Conservation (phyloP, 441 rosid species). For the Isatis lusitanica region DNA sequence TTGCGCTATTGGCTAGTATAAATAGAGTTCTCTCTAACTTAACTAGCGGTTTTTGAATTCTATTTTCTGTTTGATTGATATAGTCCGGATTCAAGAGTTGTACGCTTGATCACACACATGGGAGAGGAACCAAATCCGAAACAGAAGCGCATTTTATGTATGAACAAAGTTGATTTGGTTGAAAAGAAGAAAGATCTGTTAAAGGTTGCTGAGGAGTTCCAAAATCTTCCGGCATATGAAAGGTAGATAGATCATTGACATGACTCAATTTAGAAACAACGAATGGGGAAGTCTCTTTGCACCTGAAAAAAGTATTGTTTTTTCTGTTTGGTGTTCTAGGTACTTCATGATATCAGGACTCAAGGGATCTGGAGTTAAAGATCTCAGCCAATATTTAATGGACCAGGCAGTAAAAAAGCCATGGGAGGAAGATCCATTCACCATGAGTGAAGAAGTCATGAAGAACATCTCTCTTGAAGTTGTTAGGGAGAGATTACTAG, state of each 20-base stretch:
- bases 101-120: slow-evolving; percentile 64
- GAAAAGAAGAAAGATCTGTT: slow-evolving; percentile 79
- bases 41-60: neutral
- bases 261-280: neutral
- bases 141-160: slow-evolving; percentile 78
- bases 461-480: slow-evolving; percentile 87
- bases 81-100: slow-evolving; percentile 88
- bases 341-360: slow-evolving; percentile 84
- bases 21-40: neutral
- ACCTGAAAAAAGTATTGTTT: neutral
- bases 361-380: slow-evolving; percentile 86
- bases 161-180: slow-evolving; percentile 90
- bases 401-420: slow-evolving; percentile 90
- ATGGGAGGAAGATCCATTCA: slow-evolving; percentile 87
- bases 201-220: slow-evolving; percentile 73
- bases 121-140: slow-evolving; percentile 62
- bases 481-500: slow-evolving; percentile 84
- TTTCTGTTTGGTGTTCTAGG: slow-evolving; percentile 45
- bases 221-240: slow-evolving; percentile 81
- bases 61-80: slow-evolving; percentile 17
- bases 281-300: slow-evolving; percentile 6
- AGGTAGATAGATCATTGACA: slow-evolving; percentile 46
- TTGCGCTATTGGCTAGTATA: neutral
- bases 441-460: slow-evolving; percentile 88
- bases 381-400: slow-evolving; percentile 65